These are phyloP conservation scores for Mrakia frigida DNA, from an alignment of 768 basidiomycete genomes.

Conservation along the genomic window DNA sequence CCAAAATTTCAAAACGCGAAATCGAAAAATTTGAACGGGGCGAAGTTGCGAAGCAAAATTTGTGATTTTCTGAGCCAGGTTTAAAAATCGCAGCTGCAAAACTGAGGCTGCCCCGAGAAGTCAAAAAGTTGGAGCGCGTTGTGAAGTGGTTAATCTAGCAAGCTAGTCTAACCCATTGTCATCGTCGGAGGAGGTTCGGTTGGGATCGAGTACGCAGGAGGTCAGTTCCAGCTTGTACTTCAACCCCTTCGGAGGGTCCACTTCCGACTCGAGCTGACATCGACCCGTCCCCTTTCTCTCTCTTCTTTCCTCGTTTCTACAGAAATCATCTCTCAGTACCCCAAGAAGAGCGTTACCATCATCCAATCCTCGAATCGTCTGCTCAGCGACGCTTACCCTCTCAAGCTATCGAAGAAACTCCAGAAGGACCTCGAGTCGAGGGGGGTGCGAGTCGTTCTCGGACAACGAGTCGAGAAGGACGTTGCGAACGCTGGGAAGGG, in stretches of 20 bases:
- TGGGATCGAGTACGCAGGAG: slow-evolving; percentile 40
- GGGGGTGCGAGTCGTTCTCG: slow-evolving; percentile 1
- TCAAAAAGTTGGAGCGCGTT: no score
- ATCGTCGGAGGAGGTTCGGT: slow-evolving; percentile 47
- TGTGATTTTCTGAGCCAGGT: no score
- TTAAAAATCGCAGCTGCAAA: no score
- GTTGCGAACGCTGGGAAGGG: slow-evolving; percentile 11
- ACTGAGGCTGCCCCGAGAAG: no score
- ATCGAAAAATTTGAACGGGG: no score
- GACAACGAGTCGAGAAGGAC: slow-evolving; percentile 1
- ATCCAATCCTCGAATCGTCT: slow-evolving; percentile 20
- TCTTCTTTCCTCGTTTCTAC: neutral
- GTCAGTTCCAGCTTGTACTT: neutral
- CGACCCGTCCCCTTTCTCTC: neutral
- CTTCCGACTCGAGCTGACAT: neutral
- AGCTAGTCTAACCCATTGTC: no score
- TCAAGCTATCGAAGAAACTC: slow-evolving; percentile 10
- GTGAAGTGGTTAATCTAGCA: no score
- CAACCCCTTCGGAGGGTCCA: no score
- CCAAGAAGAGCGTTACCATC: slow-evolving; percentile 18
- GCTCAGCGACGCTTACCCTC: slow-evolving; percentile 7
- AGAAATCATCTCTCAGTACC: slow-evolving; percentile 44
- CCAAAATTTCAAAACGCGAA: no score
- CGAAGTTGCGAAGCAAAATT: no score
- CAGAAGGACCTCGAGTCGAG: slow-evolving; percentile 4